Percentiles rank a stretch among this genome's conserved stretches.
These are phyloP conservation scores for Cladophialophora chaetospira DNA, from an alignment of 2,329 filamentous ascomycete species.

Conservation along the genomic window DNA sequence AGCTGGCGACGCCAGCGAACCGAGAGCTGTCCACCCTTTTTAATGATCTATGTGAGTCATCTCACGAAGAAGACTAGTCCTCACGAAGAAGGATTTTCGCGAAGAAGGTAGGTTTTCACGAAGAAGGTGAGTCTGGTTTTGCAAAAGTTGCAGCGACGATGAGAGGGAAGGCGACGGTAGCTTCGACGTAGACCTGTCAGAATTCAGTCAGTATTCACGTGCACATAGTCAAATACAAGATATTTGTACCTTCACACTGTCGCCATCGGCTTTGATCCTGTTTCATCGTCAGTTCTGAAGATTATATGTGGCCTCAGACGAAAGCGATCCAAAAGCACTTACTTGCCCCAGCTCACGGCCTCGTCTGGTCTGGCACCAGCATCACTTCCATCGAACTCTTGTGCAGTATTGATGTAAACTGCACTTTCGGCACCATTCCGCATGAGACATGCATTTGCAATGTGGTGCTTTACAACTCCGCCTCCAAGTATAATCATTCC, in stretches of 20 bases:
- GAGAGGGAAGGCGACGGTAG: slow-evolving; percentile 67
- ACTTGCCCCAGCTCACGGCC: slow-evolving; percentile 94
- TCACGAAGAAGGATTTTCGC: no score
- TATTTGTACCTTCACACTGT: slow-evolving; percentile 77
- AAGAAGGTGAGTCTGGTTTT: slow-evolving; percentile 12
- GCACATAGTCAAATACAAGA: background rate
- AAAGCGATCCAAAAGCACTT: no score
- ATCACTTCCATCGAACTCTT: slow-evolving; percentile 97
- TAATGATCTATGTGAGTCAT: no score
- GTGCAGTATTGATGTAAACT: slow-evolving; percentile 95
- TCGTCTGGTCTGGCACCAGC: slow-evolving; percentile 93
- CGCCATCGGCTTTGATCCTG: slow-evolving; percentile 61
- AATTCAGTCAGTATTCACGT: background rate
- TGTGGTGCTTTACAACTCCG: slow-evolving; percentile 96
- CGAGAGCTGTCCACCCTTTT: background rate
- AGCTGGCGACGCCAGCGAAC: background rate
- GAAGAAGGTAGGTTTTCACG: background rate
- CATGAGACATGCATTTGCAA: slow-evolving; percentile 97
- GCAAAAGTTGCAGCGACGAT: slow-evolving; percentile 43
- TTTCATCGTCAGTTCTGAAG: background rate
- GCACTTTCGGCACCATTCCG: slow-evolving; percentile 95
- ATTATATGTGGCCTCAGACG: no score
- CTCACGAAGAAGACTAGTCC: no score
- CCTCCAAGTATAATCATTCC: slow-evolving; percentile 97
- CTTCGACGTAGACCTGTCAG: slow-evolving; percentile 62